phyloP scores from a whole-genome alignment of 1,139 yeast genomes.

The Yamadazyma diddensiae region DNA sequence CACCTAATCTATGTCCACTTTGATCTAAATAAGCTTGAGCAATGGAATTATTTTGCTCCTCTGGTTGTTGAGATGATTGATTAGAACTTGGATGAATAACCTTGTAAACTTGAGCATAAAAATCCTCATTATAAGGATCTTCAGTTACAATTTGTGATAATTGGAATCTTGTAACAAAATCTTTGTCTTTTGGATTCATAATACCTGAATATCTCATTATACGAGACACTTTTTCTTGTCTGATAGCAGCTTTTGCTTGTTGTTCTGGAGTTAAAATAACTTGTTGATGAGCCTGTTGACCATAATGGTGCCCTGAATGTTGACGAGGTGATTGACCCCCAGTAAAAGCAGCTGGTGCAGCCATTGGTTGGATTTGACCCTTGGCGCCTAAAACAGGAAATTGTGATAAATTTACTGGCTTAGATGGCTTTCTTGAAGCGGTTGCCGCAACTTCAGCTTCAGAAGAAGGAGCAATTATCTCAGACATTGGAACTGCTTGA shows the following conservation, averaged over 20 bases:
- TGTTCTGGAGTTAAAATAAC: slow-evolving; percentile 37
- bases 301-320: slow-evolving; percentile 4
- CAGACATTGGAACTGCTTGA: slow-evolving; percentile 12
- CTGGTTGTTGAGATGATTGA: slow-evolving; percentile 44
- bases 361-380: slow-evolving; percentile 13
- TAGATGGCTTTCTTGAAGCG: slow-evolving; percentile 14
- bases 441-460: slow-evolving; percentile 10
- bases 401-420: slow-evolving; percentile 40
- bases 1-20: slow-evolving; percentile 88
- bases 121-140: slow-evolving; percentile 96
- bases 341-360: not conserved
- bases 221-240: slow-evolving; percentile 77
- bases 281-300: slow-evolving; percentile 11
- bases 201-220: slow-evolving; percentile 85
- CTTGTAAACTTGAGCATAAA: slow-evolving; percentile 90
- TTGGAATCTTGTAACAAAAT: slow-evolving; percentile 90
- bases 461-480: slow-evolving; percentile 12
- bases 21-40: slow-evolving; percentile 95
- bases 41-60: slow-evolving; percentile 58
- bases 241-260: slow-evolving; percentile 55
- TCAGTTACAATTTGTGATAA: slow-evolving; percentile 94
- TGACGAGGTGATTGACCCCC: slow-evolving; percentile 8
- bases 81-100: slow-evolving; percentile 67
- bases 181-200: slow-evolving; percentile 96
- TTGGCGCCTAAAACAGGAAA: slow-evolving; percentile 53